A percentile compares a stretch with the other conserved stretches of the same genome.
Evolutionary conservation across 345 rosid species (phyloP).

Genomic region (Populus pruinosa): DNA sequence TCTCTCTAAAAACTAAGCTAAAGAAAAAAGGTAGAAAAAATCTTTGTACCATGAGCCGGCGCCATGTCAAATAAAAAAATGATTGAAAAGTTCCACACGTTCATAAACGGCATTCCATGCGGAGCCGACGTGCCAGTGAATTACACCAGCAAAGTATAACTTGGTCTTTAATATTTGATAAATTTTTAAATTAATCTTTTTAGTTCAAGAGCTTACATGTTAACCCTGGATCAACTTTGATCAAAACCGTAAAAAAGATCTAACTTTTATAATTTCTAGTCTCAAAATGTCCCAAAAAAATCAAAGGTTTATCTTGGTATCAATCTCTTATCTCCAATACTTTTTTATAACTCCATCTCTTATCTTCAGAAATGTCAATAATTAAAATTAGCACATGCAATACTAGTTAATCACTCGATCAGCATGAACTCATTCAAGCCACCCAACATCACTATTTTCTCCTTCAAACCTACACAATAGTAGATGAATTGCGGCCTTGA

Average conservation of each 20-base stretch:
- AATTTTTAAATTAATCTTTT: neutral
- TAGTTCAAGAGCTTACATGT: neutral
- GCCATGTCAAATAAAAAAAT: neutral
- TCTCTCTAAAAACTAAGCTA: neutral
- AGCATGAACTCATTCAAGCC: no score
- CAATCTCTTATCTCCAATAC: no score
- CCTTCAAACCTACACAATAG: no score
- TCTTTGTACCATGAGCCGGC: constrained; percentile 12
- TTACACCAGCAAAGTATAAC: neutral
- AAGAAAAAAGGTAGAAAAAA: neutral
- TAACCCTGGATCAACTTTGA: neutral
- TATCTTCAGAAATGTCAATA: no score
- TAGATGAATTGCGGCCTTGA: no score
- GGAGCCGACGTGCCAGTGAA: neutral
- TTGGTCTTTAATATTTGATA: neutral
- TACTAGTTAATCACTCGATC: no score
- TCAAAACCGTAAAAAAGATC: neutral
- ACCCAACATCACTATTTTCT: no score
- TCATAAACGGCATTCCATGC: neutral
- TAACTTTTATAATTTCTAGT: neutral
- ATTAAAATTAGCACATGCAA: no score
- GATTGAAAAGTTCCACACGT: neutral
- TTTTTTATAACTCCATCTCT: no score
- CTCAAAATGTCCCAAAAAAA: neutral
- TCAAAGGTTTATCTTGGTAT: no score